Percentiles rank a stretch among this genome's conserved stretches.
These are phyloP conservation scores for Paraconiothyrium brasiliense DNA, from an alignment of 2,329 filamentous ascomycete genomes.

Conservation along the genomic window DNA sequence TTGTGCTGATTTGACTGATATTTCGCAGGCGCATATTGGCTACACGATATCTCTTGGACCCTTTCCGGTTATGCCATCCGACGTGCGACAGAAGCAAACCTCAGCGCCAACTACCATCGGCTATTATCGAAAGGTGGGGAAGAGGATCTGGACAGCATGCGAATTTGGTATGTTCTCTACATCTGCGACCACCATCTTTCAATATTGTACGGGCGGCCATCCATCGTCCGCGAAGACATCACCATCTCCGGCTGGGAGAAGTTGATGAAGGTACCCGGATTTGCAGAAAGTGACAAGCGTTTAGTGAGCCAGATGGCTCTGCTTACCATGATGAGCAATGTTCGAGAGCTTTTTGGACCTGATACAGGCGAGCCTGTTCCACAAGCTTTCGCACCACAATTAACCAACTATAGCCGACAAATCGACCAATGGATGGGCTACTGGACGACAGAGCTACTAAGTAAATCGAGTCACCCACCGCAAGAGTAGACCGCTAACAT, in stretches of 20 bases:
- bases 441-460: slow-evolving; percentile 56
- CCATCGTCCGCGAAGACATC: slow-evolving; percentile 66
- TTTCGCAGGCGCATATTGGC: slow-evolving; percentile 65
- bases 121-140: slow-evolving; percentile 52
- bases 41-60: slow-evolving; percentile 70
- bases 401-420: slow-evolving; percentile 51
- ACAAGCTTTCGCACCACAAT: slow-evolving; percentile 61
- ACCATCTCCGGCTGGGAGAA: slow-evolving; percentile 67
- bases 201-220: slow-evolving; percentile 68
- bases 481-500: slow-evolving; percentile 27
- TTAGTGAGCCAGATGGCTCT: slow-evolving; percentile 67
- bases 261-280: slow-evolving; percentile 62
- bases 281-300: slow-evolving; percentile 64
- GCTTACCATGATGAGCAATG: slow-evolving; percentile 65
- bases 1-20: not conserved
- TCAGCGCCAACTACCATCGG: slow-evolving; percentile 56
- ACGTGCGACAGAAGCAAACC: slow-evolving; percentile 59
- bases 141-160: slow-evolving; percentile 62
- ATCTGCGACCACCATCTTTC: slow-evolving; percentile 73
- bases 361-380: slow-evolving; percentile 64
- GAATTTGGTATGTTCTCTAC: slow-evolving; percentile 66
- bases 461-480: slow-evolving; percentile 37
- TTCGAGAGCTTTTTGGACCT: slow-evolving; percentile 65
- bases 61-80: slow-evolving; percentile 65
- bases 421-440: slow-evolving; percentile 63